Base-by-base conservation (phyloP, 2,329 filamentous ascomycete species). In the Thielaviopsis cerberus region DNA sequence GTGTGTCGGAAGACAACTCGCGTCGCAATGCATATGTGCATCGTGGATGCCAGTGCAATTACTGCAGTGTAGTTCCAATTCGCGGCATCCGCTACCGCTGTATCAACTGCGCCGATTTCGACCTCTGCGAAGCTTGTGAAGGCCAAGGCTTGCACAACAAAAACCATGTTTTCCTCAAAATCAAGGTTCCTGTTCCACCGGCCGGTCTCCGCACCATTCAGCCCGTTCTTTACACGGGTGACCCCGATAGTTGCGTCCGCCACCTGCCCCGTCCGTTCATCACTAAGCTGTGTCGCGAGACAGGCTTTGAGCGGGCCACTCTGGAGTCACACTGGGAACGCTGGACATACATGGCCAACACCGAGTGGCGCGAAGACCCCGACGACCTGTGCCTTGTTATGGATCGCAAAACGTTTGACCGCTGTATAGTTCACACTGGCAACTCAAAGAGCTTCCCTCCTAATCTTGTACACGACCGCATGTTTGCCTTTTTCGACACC, bases 161-260 rank as follows among this genome's bases (percentile, higher is more conserved):
- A 69, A 95, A 89, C 1, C 92, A 98, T 69, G 80, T 97, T 52
- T 97, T 98, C 71, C 94, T 94, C 76, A 97, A 97, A 69, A 86
- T 98, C 66, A 84, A 84, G 58, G 84, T 97, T 11, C 92, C 92
- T 1, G 86, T 89, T 0, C 88, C 90, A 0, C 86, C 88, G 27
- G 82, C 95, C 59, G 86, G 86, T 2, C 83, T 86, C 1, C 81
- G 87, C 55, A 85, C 91, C 68, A 85, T 84, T 66, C 85, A 88
- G 64, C 83, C 86, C 6, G 81, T 89, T 1, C 92, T 86, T 81
- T 96, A 95, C 67, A 86, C 89, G 1, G 90, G 90, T 51, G 87
- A 94, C 65, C 88, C 90, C 10, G 80, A 85, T 62, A 80, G 79
- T 62, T 81, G 85, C 64, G 75, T 80, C 20, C 77, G 80, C 22